Percentiles rank a stretch among this genome's conserved stretches.
These are phyloP conservation scores for Pisolithus sp. DNA, from an alignment of 768 basidiomycete genomes.

Conservation along the genomic window DNA sequence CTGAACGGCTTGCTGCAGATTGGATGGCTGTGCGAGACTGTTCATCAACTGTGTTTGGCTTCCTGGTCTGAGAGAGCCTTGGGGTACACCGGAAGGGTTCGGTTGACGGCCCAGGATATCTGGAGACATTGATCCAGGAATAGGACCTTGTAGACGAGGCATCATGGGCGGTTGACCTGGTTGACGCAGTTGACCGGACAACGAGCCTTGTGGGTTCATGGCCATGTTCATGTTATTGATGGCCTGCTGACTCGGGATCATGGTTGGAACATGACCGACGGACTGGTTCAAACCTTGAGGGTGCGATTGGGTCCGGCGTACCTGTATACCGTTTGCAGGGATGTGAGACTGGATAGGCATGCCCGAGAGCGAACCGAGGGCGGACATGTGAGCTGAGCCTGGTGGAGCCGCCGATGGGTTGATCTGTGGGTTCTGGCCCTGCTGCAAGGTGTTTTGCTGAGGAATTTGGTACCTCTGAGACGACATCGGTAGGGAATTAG, in stretches of 20 bases:
- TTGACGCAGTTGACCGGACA: slow-evolving; percentile 33
- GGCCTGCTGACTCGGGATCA: slow-evolving; percentile 31
- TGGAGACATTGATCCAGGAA: slow-evolving; percentile 35
- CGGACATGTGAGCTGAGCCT: slow-evolving; percentile 22
- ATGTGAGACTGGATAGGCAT: slow-evolving; percentile 38
- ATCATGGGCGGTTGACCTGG: slow-evolving; percentile 31
- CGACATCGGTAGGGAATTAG: slow-evolving; percentile 18
- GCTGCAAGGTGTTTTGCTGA: slow-evolving; percentile 33
- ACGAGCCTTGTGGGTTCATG: slow-evolving; percentile 39
- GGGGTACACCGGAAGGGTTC: slow-evolving; percentile 34
- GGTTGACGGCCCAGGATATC: slow-evolving; percentile 40
- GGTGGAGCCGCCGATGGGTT: slow-evolving; percentile 23
- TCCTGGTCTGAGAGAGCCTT: slow-evolving; percentile 38
- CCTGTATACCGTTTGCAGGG: slow-evolving; percentile 27
- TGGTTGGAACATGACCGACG: slow-evolving; percentile 28
- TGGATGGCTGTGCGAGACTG: slow-evolving; percentile 30
- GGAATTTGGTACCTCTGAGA: slow-evolving; percentile 26
- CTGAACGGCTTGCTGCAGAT: slow-evolving; percentile 10
- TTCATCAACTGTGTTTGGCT: slow-evolving; percentile 45
- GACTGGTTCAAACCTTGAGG: slow-evolving; percentile 40
- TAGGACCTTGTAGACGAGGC: slow-evolving; percentile 25
- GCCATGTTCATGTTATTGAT: slow-evolving; percentile 36
- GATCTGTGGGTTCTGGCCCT: slow-evolving; percentile 31
- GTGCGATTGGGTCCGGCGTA: slow-evolving; percentile 57
- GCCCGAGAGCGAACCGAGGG: slow-evolving; percentile 32